phyloP scores from a whole-genome alignment of 208 protist species.

The Balamuthia mandrillaris region DNA sequence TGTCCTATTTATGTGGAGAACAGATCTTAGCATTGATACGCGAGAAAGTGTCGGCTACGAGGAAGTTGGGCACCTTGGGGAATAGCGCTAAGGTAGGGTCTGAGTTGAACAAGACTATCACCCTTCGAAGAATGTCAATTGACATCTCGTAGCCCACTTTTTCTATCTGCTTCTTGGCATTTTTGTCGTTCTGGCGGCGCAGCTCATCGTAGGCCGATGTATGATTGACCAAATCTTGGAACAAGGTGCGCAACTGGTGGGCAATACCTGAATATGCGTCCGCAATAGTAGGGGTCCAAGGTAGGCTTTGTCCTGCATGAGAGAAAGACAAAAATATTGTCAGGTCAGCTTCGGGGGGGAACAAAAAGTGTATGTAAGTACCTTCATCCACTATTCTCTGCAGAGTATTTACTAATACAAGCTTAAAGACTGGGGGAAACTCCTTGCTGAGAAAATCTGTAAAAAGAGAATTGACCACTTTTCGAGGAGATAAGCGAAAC shows the following conservation, averaged over 20 bases:
- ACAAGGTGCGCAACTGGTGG: conserved; percentile 18
- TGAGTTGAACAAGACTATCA: conserved; percentile 1
- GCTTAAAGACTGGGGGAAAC: conserved; percentile 39
- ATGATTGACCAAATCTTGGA: conserved; percentile 36
- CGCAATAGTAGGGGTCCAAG: conserved; percentile 44
- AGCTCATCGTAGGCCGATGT: not conserved
- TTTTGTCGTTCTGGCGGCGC: conserved; percentile 29
- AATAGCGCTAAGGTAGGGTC: not conserved
- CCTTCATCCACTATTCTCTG: conserved; percentile 42
- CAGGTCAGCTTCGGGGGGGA: too few species aligned
- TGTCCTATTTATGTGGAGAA: not conserved
- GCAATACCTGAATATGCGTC: conserved; percentile 35
- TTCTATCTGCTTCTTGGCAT: not conserved
- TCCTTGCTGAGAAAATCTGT: not conserved
- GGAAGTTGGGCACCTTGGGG: not conserved
- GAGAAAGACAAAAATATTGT: too few species aligned
- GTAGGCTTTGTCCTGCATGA: too few species aligned
- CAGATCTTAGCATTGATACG: not conserved
- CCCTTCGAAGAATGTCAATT: not conserved
- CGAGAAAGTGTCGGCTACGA: not conserved
- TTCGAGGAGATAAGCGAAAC: conserved; percentile 42
- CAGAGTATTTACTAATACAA: conserved; percentile 44
- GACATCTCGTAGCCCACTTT: not conserved
- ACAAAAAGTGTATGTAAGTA: too few species aligned
- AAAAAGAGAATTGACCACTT: conserved; percentile 4